Evolutionary conservation across 164 flowering plant genomes (phyloP), one percentile per base, ranked within the genome.

Genomic region (Paratinospora sagittata): DNA sequence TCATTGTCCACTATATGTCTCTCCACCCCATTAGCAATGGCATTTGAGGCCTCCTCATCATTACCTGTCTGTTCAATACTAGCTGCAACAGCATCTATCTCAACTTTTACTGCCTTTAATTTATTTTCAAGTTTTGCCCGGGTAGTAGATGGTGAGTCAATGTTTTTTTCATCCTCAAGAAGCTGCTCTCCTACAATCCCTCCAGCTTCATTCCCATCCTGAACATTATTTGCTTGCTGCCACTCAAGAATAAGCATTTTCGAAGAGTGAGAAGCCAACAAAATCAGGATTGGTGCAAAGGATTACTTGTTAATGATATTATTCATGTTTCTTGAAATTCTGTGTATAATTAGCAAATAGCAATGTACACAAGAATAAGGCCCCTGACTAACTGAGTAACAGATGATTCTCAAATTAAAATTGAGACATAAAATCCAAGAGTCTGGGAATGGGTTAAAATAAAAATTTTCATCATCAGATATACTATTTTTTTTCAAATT

Each of bases 61-160:
- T 73, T 65, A 67, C 74, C 78, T 13, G 76, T 73, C 36, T 82
- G 85, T 71, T 85, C 85, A 58, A 91, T 78, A 68, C 87, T 85
- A 65, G 89, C 86, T 43, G 88, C 87, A 73, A 95, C 97, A 72
- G 97, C 99, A 78, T 83, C 88, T 73, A 95, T 90, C 81, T 95
- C 99, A 80, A 84, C 76, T 68, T 90, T 80, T 45, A 95, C 83
- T 26, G 94, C 96, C 83, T 85, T 87, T 72, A 95, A 73, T 78
- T 81, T 89, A 70, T 78, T 82, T 43, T 67, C 75, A 41, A 90
- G 79, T 75, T 85, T 82, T 1, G 64, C 80, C 69, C 86, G 80
- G 69, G 69, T 70, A 33, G 80, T 26, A 67, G 82, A 78, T 43
- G 86, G 79, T 27, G 84, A 39, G 61, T 80, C 80, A 24, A 11